Percentiles rank a stretch among this genome's conserved stretches.
Conservation (phyloP, 2,329 filamentous ascomycete species). For the Fusarium chlamydosporum region DNA sequence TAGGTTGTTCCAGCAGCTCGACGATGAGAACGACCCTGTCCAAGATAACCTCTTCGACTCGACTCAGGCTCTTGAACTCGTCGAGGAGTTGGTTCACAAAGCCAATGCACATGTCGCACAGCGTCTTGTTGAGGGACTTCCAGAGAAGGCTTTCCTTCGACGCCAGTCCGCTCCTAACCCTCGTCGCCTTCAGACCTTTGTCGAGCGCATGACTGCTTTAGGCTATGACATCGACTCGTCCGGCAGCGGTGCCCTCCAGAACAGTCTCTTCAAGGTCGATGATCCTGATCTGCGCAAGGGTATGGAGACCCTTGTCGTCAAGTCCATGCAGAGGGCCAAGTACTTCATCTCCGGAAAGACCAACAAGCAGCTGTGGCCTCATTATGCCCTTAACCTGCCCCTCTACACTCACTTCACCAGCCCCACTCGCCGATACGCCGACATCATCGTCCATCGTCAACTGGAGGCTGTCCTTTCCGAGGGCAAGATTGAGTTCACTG, state of each 20-base stretch:
- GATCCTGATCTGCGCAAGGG: slow-evolving; percentile 93
- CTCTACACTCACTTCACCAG: slow-evolving; percentile 98
- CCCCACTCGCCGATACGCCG: slow-evolving; percentile 93
- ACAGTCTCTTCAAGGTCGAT: slow-evolving; percentile 93
- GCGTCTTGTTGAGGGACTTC: slow-evolving; percentile 81
- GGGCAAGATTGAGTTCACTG: slow-evolving; percentile 84
- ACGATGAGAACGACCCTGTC: slow-evolving; percentile 97
- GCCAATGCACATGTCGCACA: slow-evolving; percentile 91
- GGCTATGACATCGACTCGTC: slow-evolving; percentile 91
- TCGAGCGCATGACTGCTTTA: slow-evolving; percentile 91
- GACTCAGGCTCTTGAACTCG: slow-evolving; percentile 88
- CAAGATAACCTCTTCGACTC: slow-evolving; percentile 97
- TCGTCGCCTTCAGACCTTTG: slow-evolving; percentile 89
- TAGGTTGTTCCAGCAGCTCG: slow-evolving; percentile 90
- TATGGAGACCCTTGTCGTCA: slow-evolving; percentile 95
- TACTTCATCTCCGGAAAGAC: slow-evolving; percentile 91
- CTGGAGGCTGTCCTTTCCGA: slow-evolving; percentile 88
- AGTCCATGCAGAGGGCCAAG: slow-evolving; percentile 96
- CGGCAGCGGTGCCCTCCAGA: slow-evolving; percentile 92
- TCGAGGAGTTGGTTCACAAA: slow-evolving; percentile 95
- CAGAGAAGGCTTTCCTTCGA: slow-evolving; percentile 92
- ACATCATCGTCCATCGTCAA: slow-evolving; percentile 95
- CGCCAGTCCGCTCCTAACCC: slow-evolving; percentile 88
- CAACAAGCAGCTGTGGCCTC: slow-evolving; percentile 81
- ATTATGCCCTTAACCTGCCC: slow-evolving; percentile 93